Evolutionary conservation across 2,329 filamentous ascomycete species (phyloP).

Genomic region (Rutstroemia sp.): DNA sequence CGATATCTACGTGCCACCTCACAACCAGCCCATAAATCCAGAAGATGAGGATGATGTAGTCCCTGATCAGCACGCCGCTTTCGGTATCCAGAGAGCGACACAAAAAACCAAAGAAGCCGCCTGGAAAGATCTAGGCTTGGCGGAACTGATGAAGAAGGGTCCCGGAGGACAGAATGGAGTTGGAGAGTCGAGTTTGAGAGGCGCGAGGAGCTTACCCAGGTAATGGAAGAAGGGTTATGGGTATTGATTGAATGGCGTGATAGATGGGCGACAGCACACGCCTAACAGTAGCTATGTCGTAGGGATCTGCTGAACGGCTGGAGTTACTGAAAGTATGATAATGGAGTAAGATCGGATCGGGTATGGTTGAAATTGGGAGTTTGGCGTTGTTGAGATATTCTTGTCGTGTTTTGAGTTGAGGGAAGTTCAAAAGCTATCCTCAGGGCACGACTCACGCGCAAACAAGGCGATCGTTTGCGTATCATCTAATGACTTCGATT

Average conservation of each 20-base stretch:
- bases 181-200: conserved; percentile 8
- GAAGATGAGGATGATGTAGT: conserved; percentile 87
- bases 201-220: conserved; percentile 19
- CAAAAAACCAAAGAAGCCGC: conserved; percentile 62
- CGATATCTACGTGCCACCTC: conserved; percentile 73
- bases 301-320: background rate
- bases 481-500: no score
- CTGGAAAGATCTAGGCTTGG: conserved; percentile 74
- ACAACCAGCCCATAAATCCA: conserved; percentile 75
- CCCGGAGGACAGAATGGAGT: conserved; percentile 24
- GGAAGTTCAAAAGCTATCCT: no score
- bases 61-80: conserved; percentile 80
- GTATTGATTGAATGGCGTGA: background rate
- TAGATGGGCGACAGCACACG: no score
- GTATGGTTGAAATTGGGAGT: no score
- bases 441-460: no score
- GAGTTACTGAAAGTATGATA: no score
- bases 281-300: no score
- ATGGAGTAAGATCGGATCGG: no score
- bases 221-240: conserved; percentile 3
- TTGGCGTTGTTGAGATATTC: no score
- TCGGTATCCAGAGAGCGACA: conserved; percentile 76
- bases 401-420: no score
- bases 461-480: no score
- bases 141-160: conserved; percentile 59